Percentiles rank a stretch among this genome's conserved stretches.
These are phyloP conservation scores for Leishmania braziliensis DNA, from an alignment of 208 protist species.

Conservation along the genomic window DNA sequence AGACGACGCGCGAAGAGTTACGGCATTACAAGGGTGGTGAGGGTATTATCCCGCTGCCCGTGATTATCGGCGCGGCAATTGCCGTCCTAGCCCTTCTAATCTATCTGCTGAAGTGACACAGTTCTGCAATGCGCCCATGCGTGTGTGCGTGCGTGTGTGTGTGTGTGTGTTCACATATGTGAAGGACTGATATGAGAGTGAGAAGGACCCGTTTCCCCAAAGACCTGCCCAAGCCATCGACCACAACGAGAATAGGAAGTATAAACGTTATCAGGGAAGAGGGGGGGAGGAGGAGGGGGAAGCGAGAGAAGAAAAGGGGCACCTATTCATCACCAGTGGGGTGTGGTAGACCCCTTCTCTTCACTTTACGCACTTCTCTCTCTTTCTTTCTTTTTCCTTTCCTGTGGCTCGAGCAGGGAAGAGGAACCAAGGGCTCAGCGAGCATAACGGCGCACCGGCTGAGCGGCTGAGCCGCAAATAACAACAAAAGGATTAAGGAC, in stretches of 20 bases:
- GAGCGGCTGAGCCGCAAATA: not conserved
- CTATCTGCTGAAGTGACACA: conserved; percentile 31
- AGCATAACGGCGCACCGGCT: not conserved
- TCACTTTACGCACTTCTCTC: not conserved
- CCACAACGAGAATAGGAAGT: not conserved
- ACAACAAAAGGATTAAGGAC: not conserved
- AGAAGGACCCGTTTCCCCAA: not conserved
- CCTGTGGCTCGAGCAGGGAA: not conserved
- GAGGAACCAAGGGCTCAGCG: not conserved
- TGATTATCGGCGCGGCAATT: conserved; percentile 38
- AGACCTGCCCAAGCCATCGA: not conserved
- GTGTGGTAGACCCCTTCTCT: not conserved
- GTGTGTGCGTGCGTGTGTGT: not conserved
- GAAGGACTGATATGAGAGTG: not conserved
- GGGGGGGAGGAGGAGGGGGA: not conserved
- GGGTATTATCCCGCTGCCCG: conserved; percentile 51
- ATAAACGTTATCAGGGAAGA: not conserved
- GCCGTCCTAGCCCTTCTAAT: conserved; percentile 37
- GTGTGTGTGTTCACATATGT: not conserved
- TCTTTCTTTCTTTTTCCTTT: conserved; percentile 12
- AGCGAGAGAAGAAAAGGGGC: not conserved
- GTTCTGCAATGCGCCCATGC: not conserved
- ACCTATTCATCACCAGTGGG: not conserved
- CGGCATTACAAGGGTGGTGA: conserved; percentile 62
- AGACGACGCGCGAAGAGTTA: conserved; percentile 55